Base-by-base conservation (phyloP, 305 asterid species). In the Plantago coronopus region DNA sequence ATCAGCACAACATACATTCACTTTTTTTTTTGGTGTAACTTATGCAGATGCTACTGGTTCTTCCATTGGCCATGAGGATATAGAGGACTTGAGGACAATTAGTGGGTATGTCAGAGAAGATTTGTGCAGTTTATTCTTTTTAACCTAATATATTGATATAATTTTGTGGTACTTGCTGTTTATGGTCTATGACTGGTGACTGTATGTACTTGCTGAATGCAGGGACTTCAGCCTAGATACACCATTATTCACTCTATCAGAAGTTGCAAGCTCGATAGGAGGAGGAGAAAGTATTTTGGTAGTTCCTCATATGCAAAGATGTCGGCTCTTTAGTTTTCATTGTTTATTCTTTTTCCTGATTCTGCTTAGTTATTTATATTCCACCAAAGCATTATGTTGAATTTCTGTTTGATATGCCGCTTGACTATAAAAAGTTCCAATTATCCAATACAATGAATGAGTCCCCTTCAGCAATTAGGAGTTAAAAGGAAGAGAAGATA, bases 261-360 rank as follows among this genome's bases (percentile, higher is more conserved):
- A 89, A 82, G 89, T 78, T 74, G 95, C 76, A 66, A 61, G 84
- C 67, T 69, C 78, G 46, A 74, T 94, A 44, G 78, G 67, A 67
- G 95, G 87, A 38, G 95, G 89, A 56, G 93, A 87, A 85, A 79
- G 81, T 23, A 68, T 74, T 59, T 42, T 65, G 97, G 99, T 94
- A 72, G 82, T 96, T 78, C 67, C 65, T 67, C 56, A 49, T 17
- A 38, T 22, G 47, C 34, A 44, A 48, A 18, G 49, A 48, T 56
- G 45, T 57, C 12, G 12, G 11, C 12, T 8, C 40, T 34, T 34
- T 34, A 11, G 7, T 6, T 7, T 34, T 34, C 2, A 0, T 7
- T 34, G 1, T 34, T 34, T 34, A 0, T 34, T 7, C 0, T 34
- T 34, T 34, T 34, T 2, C 12, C 12, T 34, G 12, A 7, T 7